phyloP scores from a whole-genome alignment of 371 early-diverging fungal genomes.

The Amoeboaphelidium occidentale region DNA sequence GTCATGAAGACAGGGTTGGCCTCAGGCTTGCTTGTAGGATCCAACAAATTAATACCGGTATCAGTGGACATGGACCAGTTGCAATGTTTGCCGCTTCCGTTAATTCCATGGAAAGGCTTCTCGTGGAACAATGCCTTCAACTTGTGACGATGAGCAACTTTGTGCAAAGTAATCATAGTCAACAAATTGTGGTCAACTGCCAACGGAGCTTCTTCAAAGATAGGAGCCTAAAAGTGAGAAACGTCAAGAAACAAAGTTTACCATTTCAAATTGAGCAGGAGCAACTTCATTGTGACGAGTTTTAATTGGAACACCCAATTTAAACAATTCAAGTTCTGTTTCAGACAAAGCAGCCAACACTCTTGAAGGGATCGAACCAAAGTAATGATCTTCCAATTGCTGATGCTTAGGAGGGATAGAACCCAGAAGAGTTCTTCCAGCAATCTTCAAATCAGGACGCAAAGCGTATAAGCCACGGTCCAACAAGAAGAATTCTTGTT shows the following conservation, averaged over 20 bases:
- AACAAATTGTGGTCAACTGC: slow-evolving; percentile 97
- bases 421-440: slow-evolving; percentile 80
- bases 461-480: slow-evolving; percentile 71
- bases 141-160: slow-evolving; percentile 86
- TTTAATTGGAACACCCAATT: slow-evolving; percentile 90
- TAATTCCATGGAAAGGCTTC: slow-evolving; percentile 95
- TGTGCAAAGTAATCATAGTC: slow-evolving; percentile 87
- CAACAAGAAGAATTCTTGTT: slow-evolving; percentile 94
- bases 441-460: slow-evolving; percentile 84
- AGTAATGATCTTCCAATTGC: slow-evolving; percentile 96
- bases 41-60: slow-evolving; percentile 78
- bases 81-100: slow-evolving; percentile 95
- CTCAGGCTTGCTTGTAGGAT: slow-evolving; percentile 75
- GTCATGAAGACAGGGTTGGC: slow-evolving; percentile 86
- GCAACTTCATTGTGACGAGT: slow-evolving; percentile 98
- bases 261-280: slow-evolving; percentile 87
- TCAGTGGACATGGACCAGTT: slow-evolving; percentile 94
- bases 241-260: too few species aligned
- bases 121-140: slow-evolving; percentile 87
- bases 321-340: slow-evolving; percentile 70
- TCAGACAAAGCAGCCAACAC: slow-evolving; percentile 76
- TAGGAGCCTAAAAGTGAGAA: too few species aligned
- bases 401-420: slow-evolving; percentile 88
- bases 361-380: slow-evolving; percentile 82
- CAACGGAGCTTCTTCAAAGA: slow-evolving; percentile 80